Evolutionary conservation across 345 rosid species (phyloP).

Genomic region (Physaria fendleri): DNA sequence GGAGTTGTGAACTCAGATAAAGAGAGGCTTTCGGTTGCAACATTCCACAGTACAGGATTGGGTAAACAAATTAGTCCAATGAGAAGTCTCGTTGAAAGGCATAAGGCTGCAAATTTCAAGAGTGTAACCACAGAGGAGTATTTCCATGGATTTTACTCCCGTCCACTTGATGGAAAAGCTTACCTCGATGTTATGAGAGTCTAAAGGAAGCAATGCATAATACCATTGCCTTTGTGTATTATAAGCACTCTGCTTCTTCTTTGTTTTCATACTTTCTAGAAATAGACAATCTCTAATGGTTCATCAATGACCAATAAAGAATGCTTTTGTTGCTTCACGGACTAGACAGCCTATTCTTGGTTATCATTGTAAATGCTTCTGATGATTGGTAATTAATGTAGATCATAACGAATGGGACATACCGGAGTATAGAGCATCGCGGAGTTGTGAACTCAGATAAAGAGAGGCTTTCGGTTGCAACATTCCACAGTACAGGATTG

Average conservation of each 20-base stretch:
- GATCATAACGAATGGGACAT: conserved; percentile 38
- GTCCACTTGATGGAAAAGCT: conserved; percentile 25
- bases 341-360: background rate
- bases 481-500: conserved; percentile 9
- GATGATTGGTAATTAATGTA: background rate
- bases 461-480: conserved; percentile 32
- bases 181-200: conserved; percentile 28
- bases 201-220: background rate
- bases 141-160: conserved; percentile 11
- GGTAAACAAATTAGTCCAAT: conserved; percentile 29
- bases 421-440: conserved; percentile 31
- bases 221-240: background rate
- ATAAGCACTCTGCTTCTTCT: no score
- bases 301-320: no score
- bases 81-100: conserved; percentile 14
- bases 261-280: no score
- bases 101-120: conserved; percentile 19
- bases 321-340: no score
- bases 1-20: conserved; percentile 27
- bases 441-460: conserved; percentile 27
- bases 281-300: no score
- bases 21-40: conserved; percentile 32
- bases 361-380: background rate
- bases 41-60: conserved; percentile 11
- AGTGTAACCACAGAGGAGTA: conserved; percentile 6